Evolutionary conservation across 129 eudicot species (phyloP).

Genomic region (Flaveria bidentis): DNA sequence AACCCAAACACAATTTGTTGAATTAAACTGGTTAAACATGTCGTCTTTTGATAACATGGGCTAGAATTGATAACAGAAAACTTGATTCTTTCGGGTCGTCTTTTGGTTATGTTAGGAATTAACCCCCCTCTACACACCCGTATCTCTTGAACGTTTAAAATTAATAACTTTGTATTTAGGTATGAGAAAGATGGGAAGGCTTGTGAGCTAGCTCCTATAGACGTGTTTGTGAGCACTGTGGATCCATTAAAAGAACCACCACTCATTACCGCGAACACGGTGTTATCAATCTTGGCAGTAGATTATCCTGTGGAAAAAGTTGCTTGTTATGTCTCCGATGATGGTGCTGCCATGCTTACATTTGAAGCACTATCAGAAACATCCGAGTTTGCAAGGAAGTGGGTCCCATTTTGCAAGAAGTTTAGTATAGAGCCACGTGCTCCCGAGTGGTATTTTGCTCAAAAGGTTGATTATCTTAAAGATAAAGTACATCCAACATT

Average conservation of each 20-base stretch:
- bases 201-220: conserved; percentile 60
- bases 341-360: conserved; percentile 87
- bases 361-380: conserved; percentile 74
- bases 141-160: not conserved
- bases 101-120: not conserved
- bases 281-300: conserved; percentile 70
- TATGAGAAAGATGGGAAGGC: conserved; percentile 79
- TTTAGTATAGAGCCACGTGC: conserved; percentile 80
- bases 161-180: conserved; percentile 33
- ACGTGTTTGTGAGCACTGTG: conserved; percentile 74
- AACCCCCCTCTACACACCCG: not conserved
- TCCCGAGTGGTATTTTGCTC: conserved; percentile 75
- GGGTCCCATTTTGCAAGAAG: conserved; percentile 89
- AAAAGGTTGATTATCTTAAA: conserved; percentile 70
- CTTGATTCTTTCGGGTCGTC: not conserved
- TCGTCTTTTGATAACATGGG: not conserved
- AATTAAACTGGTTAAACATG: not conserved
- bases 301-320: conserved; percentile 81
- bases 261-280: conserved; percentile 76
- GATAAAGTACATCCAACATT: conserved; percentile 72
- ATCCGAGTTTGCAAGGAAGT: conserved; percentile 66
- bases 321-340: conserved; percentile 74
- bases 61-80: not conserved
- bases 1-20: too few relatives aligned
- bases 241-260: conserved; percentile 86